Evolutionary conservation across 805 yeast species (phyloP), one percentile per base, ranked within the genome.

Genomic region (Zygotorulaspora chibaensis): DNA sequence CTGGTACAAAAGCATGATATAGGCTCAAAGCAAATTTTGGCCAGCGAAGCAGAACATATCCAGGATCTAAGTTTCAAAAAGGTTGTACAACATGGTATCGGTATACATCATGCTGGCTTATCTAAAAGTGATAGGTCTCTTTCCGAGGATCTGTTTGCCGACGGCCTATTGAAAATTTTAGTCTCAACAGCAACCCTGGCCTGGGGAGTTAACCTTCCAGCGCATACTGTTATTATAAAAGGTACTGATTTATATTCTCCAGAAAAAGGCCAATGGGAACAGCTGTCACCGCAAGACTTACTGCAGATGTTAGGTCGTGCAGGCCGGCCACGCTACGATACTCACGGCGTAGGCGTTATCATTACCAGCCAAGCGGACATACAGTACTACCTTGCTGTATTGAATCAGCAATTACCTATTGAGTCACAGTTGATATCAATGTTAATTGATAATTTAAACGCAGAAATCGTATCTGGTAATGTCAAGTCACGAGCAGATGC

Each of bases 221-320:
- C 96, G 0, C 96, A 90, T 59, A 87, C 96, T 0, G 97, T 89
- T 26, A 82, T 89, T 23, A 86, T 89, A 51, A 87, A 87, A 58
- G 98, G 98, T 0, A 91, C 99, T 0, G 95, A 87, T 58, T 82
- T 89, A 0, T 93, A 95, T 58, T 84, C 93, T 4, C 97, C 99
- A 0, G 93, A 85, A 52, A 79, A 77, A 51, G 96, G 97, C 44
- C 68, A 77, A 6, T 91, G 98, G 97, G 80, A 80, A 2, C 93
- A 87, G 58, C 69, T 91, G n/a, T 83, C 96, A 0, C 95, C 97
- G 0, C 99, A 91, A 58, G 98, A 93, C 67, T 84, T 91, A 31
- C 65, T 91, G 8, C 99, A 91, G 67, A 91, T 91, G 98, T 72
- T 91, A n/a, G 98, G 98, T 30, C 80, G 98, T 70, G 98, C 98